Evolutionary conservation across 225 moss, liverwort and hornwort species (phyloP).

Genomic region (Anthoceros angustus): DNA sequence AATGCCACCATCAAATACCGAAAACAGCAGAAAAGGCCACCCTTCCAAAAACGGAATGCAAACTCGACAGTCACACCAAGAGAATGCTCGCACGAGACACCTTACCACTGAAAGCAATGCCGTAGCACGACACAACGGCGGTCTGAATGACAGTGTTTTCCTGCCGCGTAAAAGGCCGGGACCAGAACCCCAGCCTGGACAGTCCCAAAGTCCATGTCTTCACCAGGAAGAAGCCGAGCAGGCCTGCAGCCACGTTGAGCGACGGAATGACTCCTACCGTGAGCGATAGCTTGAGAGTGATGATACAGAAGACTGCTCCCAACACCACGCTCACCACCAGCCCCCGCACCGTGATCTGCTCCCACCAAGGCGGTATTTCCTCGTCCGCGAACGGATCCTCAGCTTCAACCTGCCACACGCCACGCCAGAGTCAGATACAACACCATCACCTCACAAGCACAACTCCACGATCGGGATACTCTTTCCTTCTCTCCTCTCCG

Average conservation of each 20-base stretch:
- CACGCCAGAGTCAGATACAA: slow-evolving; percentile 1
- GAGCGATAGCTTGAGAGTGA: slow-evolving; percentile 31
- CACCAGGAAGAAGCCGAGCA: slow-evolving; percentile 30
- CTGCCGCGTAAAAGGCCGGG: slow-evolving; percentile 40
- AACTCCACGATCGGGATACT: too few relatives aligned
- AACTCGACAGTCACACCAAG: too few relatives aligned
- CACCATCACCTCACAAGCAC: too few relatives aligned
- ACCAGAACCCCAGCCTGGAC: slow-evolving; percentile 23
- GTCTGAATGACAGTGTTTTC: slow-evolving; percentile 44
- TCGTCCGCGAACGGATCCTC: slow-evolving; percentile 16
- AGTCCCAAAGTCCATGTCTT: slow-evolving; percentile 30
- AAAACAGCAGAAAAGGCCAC: neutral
- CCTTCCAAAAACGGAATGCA: neutral
- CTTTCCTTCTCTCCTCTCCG: too few relatives aligned
- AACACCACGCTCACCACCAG: slow-evolving; percentile 21
- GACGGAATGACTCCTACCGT: slow-evolving; percentile 32
- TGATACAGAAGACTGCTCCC: slow-evolving; percentile 28
- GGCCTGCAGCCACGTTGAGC: slow-evolving; percentile 30
- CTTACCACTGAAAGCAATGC: slow-evolving; percentile 38
- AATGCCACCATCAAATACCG: neutral
- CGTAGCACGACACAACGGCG: slow-evolving; percentile 29
- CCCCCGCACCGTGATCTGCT: slow-evolving; percentile 32
- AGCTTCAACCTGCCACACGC: neutral
- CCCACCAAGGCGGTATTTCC: slow-evolving; percentile 29
- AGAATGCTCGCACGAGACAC: too few relatives aligned